Conservation (phyloP, 2,329 filamentous ascomycete genomes). For the Diaporthe helianthi region DNA sequence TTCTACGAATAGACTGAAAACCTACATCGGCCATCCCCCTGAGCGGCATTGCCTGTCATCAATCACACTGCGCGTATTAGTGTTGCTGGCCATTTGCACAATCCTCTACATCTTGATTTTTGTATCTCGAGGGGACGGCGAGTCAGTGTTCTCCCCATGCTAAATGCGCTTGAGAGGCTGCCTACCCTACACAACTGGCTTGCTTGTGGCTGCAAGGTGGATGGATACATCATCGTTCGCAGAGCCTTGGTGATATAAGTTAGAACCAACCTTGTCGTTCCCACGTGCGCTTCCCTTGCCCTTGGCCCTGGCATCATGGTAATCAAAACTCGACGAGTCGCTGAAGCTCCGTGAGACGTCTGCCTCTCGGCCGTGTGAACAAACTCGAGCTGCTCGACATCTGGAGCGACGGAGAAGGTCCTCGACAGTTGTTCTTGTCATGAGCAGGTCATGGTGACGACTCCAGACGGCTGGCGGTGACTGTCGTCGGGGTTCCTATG, state of each 20-base stretch:
- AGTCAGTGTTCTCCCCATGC: slow-evolving; percentile 2
- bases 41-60: neutral
- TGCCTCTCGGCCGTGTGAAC: neutral
- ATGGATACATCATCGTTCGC: neutral
- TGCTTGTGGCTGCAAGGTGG: neutral
- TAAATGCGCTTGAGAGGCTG: slow-evolving; percentile 3
- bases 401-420: neutral
- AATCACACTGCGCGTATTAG: neutral
- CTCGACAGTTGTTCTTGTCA: neutral
- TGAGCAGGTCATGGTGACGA: neutral
- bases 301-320: neutral
- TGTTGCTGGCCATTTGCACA: neutral
- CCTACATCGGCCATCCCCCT: neutral
- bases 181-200: neutral
- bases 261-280: neutral
- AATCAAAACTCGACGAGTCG: neutral
- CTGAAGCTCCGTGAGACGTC: neutral
- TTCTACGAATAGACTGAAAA: slow-evolving; percentile 6
- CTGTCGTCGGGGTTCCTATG: neutral
- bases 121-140: neutral
- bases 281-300: slow-evolving; percentile 4
- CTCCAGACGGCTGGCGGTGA: neutral
- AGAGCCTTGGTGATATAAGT: neutral
- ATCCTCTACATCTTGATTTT: neutral
- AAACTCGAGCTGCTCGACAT: neutral